Evolutionary conservation across 495 filamentous ascomycete genomes (phyloP), one percentile per base, ranked within the genome.

Genomic region (Penicillium waksmanii): DNA sequence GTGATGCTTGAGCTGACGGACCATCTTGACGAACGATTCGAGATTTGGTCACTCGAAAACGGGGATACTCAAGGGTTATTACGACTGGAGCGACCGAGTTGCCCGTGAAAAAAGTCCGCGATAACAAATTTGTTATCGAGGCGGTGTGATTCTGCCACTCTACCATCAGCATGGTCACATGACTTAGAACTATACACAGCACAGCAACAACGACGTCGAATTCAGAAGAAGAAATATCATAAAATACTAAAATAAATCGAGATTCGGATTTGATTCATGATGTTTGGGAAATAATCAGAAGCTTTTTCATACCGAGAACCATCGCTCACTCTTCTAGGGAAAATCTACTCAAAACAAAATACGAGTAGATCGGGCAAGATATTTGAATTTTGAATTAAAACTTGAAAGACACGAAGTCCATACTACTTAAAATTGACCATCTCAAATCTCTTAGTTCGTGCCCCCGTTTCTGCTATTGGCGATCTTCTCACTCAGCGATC

Each of bases 1-100:
- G 77, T 96, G 92, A 67, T 94, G 84, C 77, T 96, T 97, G 68
- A 98, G 85, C 75, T 94, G 89, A 59, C 94, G 88, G 65, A 95
- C 90, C 91, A 96, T 96, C 51, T 68, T 85, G 69, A 36, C 52
- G 55, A 56, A 25, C 25, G 47, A 17, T 6, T 56, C 43, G 21
- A 48, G 19, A 6, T 48, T 27, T 21, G 15, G 7, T 48, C 46
- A 25, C 46, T 48, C 19, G 21, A 48, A 25, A n/a, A 25, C 6
- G 10, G 21, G 2, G 46, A 13, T 48, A 21, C 21, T 12, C 13
- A 3, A 19, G 17, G 42, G 17, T 6, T 18, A 5, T n/a, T 48
- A 31, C 36, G 19, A 27, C 46, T n/a, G 19, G 21, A 27, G 8
- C 46, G 23, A 10, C 46, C 5, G 15, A 13, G 46, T 19, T 21